Evolutionary conservation across 2,329 filamentous ascomycete genomes (phyloP).

Genomic region (Xylariaceae sp.): DNA sequence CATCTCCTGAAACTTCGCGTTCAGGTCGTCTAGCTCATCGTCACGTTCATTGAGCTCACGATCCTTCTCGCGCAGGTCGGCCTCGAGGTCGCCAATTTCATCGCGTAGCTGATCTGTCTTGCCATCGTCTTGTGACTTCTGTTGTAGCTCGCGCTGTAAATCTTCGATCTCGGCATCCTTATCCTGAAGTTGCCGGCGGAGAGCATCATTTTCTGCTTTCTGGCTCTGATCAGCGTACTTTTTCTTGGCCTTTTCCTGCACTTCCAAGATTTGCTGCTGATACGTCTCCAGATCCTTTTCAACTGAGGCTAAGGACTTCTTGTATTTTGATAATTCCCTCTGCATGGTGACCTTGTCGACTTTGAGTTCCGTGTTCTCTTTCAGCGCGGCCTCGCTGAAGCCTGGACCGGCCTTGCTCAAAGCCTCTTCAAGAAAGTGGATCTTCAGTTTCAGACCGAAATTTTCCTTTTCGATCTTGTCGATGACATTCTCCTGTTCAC

Average conservation of each 20-base stretch:
- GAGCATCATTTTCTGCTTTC: conserved; percentile 52
- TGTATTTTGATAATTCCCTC: conserved; percentile 77
- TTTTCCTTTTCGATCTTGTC: conserved; percentile 98
- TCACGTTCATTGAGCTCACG: conserved; percentile 67
- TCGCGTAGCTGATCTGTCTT: conserved; percentile 64
- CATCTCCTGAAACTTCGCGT: conserved; percentile 45
- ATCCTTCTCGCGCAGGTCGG: conserved; percentile 70
- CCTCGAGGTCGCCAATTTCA: conserved; percentile 51
- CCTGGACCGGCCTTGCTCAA: conserved; percentile 81
- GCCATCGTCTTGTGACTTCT: conserved; percentile 51
- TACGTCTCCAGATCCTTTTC: conserved; percentile 85
- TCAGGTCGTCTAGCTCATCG: conserved; percentile 64
- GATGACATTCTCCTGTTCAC: conserved; percentile 92
- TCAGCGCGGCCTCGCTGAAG: conserved; percentile 81
- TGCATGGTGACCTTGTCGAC: conserved; percentile 85
- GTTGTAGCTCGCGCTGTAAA: conserved; percentile 54
- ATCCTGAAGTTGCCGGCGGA: conserved; percentile 53
- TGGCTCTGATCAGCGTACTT: conserved; percentile 68
- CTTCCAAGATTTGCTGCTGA: conserved; percentile 71
- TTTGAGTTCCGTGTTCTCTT: conserved; percentile 94
- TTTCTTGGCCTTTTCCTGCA: conserved; percentile 75
- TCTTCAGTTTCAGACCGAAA: conserved; percentile 93
- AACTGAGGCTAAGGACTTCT: conserved; percentile 74
- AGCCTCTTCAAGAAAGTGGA: conserved; percentile 91
- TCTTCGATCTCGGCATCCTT: conserved; percentile 57